Base-by-base conservation (phyloP, 148 eudicot genomes). In the Camellia granthamiana region DNA sequence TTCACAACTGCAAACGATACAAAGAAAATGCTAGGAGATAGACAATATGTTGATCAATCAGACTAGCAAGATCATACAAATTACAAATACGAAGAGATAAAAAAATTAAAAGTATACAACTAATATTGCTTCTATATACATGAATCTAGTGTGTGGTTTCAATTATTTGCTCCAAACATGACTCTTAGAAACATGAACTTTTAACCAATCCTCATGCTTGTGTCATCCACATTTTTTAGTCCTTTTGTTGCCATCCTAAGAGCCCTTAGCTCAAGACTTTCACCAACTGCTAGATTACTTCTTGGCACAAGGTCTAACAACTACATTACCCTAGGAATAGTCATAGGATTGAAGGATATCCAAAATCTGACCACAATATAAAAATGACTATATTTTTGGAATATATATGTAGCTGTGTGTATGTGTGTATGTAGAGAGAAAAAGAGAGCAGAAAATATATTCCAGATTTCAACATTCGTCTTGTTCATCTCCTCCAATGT, bases 1-100 rank as follows among this genome's bases (percentile, higher is more conserved):
- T 85, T 87, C 63, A 87, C 67, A 44, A 95, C 99, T 95, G 90
- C 90, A 88, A 76, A 59, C 10, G 71, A 18, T 4, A 41, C 5
- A 52, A 68, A 47, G 38, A 30, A 63, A 72, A 47, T n/a, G 60
- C n/a, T 16, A 58, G 9, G 56, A 74, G 54, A 30, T 30, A 30
- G 38, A 52, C 30, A 77, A 67, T 0, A 1, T 67, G 7, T 10
- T 56, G 19, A 64, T 7, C 52, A 11, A 14, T 16, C 75, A 18
- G 74, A 73, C 38, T 69, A 67, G 13, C 44, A 63, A 5, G 38
- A 59, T 18, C 78, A 81, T 16, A 4, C 64, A 58, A 73, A 76
- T 15, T 44, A 38, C 59, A 76, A 41, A 9, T 63, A 64, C 18
- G 71, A 51, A 52, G 23, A 38, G 15, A 61, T 14, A 12, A 19